These are phyloP conservation scores for Emericellopsis cladophorae DNA, from an alignment of 2,329 filamentous ascomycete species.

Conservation along the genomic window DNA sequence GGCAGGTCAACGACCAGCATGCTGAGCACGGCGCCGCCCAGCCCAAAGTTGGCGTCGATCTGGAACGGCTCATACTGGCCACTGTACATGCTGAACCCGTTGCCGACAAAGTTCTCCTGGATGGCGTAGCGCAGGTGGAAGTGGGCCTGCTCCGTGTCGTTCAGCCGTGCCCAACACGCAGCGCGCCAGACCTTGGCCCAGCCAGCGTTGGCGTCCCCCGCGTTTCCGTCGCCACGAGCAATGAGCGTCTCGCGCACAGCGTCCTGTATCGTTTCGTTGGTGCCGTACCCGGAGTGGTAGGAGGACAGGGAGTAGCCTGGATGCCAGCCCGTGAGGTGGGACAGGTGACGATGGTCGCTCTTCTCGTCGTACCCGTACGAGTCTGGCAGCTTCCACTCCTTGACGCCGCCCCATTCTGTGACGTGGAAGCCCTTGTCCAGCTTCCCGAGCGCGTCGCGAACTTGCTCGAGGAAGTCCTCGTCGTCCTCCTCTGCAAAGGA, in stretches of 20 bases:
- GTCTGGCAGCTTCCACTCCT: constrained; percentile 21
- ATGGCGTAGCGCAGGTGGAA: constrained; percentile 34
- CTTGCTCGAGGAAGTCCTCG: constrained; percentile 13
- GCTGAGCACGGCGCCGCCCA: constrained; percentile 31
- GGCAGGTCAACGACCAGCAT: constrained; percentile 40
- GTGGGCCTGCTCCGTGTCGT: constrained; percentile 34
- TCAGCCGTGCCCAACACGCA: constrained; percentile 42
- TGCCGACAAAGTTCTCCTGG: constrained; percentile 33
- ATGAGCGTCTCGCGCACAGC: constrained; percentile 32
- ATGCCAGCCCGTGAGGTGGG: constrained; percentile 42
- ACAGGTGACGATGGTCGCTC: constrained; percentile 27
- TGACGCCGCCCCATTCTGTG: constrained; percentile 15
- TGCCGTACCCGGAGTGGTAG: constrained; percentile 13
- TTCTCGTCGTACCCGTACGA: constrained; percentile 12
- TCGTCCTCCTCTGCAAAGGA: constrained; percentile 11
- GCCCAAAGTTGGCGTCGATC: constrained; percentile 46
- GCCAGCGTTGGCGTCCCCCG: constrained; percentile 35
- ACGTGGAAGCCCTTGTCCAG: constrained; percentile 18
- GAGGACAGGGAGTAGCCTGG: constrained; percentile 37
- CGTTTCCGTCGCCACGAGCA: constrained; percentile 31
- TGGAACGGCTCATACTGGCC: constrained; percentile 35
- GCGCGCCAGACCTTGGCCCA: constrained; percentile 47
- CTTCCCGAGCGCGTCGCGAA: constrained; percentile 16
- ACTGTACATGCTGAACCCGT: constrained; percentile 38
- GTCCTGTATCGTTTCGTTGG: constrained; percentile 29